A percentile compares a stretch with the other conserved stretches of the same genome.
Conservation (phyloP, 2,329 filamentous ascomycete species). For the Fusarium coicis region DNA sequence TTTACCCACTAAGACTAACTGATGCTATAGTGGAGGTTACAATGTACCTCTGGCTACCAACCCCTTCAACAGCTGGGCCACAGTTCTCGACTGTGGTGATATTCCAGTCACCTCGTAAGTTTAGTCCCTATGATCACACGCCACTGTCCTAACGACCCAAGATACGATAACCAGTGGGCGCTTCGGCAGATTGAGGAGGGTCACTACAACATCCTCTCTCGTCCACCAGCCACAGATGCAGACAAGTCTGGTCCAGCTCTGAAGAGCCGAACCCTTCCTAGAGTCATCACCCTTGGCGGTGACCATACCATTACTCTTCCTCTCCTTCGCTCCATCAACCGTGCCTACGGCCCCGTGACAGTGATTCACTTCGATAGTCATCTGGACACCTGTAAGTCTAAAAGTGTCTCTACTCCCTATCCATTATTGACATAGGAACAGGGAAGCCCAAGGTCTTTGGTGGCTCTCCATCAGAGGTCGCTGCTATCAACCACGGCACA, state of each 20-base stretch:
- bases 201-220: conserved; percentile 79
- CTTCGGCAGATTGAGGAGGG: conserved; percentile 88
- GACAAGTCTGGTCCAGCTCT: conserved; percentile 74
- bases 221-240: conserved; percentile 75
- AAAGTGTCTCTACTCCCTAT: rapidly evolving
- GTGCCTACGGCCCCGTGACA: conserved; percentile 68
- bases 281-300: conserved; percentile 80
- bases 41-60: conserved; percentile 85
- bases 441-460: conserved; percentile 90
- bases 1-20: background rate
- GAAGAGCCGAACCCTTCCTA: conserved; percentile 79
- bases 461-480: conserved; percentile 79
- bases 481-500: conserved; percentile 85
- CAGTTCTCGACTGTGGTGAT: conserved; percentile 83
- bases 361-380: conserved; percentile 73
- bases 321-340: conserved; percentile 68
- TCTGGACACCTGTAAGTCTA: conserved; percentile 70
- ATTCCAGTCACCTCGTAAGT: conserved; percentile 84
- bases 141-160: conserved; percentile 45
- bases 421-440: conserved; percentile 20
- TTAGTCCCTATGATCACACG: background rate
- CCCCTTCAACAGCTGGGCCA: conserved; percentile 84
- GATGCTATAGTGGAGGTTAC: conserved; percentile 76
- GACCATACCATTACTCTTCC: conserved; percentile 72
- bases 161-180: conserved; percentile 85